Percentiles rank a stretch among this genome's conserved stretches.
Conservation (phyloP, 805 yeast genomes). For the Ogataea corticis region DNA sequence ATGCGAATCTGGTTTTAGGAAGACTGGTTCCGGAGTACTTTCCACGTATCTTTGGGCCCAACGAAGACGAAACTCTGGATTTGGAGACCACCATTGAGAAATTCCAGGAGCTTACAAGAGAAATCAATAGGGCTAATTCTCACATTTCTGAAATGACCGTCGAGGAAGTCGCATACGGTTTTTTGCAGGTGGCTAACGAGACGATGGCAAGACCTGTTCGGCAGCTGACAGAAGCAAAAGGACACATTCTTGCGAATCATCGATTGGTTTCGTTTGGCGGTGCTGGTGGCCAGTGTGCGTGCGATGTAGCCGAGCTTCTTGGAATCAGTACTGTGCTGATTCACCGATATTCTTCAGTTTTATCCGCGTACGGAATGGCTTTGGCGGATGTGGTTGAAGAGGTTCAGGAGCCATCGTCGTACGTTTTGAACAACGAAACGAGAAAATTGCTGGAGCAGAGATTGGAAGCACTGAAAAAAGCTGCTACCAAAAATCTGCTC, state of each 20-base stretch:
- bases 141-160: slow-evolving; percentile 38
- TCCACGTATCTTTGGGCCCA: slow-evolving; percentile 80
- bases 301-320: slow-evolving; percentile 65
- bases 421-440: slow-evolving; percentile 17
- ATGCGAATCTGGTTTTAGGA: slow-evolving; percentile 74
- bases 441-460: slow-evolving; percentile 40
- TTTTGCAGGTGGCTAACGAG: slow-evolving; percentile 77
- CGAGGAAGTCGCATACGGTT: slow-evolving; percentile 76
- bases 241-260: slow-evolving; percentile 62
- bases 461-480: slow-evolving; percentile 41
- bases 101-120: slow-evolving; percentile 52
- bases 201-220: slow-evolving; percentile 88
- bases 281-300: slow-evolving; percentile 88
- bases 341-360: slow-evolving; percentile 75
- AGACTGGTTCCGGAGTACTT: slow-evolving; percentile 69
- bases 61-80: slow-evolving; percentile 70
- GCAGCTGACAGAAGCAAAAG: slow-evolving; percentile 78
- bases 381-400: slow-evolving; percentile 81
- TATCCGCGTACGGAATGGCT: slow-evolving; percentile 84
- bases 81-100: slow-evolving; percentile 46
- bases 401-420: slow-evolving; percentile 64
- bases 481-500: not conserved
- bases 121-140: slow-evolving; percentile 46
- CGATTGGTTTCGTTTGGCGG: slow-evolving; percentile 83
- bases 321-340: slow-evolving; percentile 67